Percentiles rank a stretch among this genome's conserved stretches.
phyloP scores from a whole-genome alignment of 306 rosid species.

The Dryas drummondii region DNA sequence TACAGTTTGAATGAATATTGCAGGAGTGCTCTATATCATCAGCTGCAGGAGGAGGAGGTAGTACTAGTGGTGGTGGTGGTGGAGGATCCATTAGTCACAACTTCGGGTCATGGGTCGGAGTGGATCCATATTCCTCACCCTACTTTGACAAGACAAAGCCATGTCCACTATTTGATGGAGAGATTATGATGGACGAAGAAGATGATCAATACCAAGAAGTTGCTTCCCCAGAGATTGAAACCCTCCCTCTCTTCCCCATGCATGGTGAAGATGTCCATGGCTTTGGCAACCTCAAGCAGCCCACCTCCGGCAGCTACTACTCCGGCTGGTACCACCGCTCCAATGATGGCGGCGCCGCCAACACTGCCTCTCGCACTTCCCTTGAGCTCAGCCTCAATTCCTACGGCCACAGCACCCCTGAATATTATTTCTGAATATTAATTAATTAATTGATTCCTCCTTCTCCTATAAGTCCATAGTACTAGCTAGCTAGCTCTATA shows the following conservation, averaged over 20 bases:
- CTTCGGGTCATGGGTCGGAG: constrained; percentile 58
- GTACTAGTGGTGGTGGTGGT: constrained; percentile 36
- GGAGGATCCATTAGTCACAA: constrained; percentile 43
- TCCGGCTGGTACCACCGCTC: constrained; percentile 45
- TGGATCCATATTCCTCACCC: constrained; percentile 62
- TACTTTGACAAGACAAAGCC: constrained; percentile 49
- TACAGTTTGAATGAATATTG: not conserved
- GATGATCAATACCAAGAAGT: constrained; percentile 18
- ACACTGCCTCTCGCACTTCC: constrained; percentile 58
- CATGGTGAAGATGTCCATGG: constrained; percentile 72
- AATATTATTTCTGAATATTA: constrained; percentile 32
- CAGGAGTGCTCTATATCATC: constrained; percentile 78
- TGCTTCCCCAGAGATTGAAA: constrained; percentile 61
- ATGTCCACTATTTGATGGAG: not conserved
- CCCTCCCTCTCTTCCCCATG: constrained; percentile 93
- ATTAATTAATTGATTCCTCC: not conserved
- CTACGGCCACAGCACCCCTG: constrained; percentile 54
- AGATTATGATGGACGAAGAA: constrained; percentile 24
- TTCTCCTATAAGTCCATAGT: not conserved
- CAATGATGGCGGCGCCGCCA: constrained; percentile 17
- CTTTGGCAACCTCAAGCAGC: constrained; percentile 47
- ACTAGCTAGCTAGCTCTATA: not conserved
- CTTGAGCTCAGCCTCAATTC: constrained; percentile 89
- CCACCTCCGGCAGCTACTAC: constrained; percentile 54
- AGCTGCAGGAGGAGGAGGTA: constrained; percentile 37